A percentile compares a stretch with the other conserved stretches of the same genome.
Conservation (phyloP, 2,329 filamentous ascomycete species). For the Phoma sp. region DNA sequence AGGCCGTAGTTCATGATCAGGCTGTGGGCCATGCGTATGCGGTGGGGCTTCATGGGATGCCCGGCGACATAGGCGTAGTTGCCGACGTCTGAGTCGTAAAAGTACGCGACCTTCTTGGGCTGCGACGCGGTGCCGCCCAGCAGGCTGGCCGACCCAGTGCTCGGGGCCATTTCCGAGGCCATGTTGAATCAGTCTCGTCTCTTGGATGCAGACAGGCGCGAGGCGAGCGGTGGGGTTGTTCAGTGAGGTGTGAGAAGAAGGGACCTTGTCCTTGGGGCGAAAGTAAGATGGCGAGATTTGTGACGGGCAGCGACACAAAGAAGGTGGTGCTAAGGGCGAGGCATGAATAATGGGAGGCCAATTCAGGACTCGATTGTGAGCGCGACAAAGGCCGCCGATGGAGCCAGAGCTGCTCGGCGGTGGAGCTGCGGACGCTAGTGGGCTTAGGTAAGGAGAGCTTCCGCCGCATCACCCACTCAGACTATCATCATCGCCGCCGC, state of each 20-base stretch:
- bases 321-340: not conserved
- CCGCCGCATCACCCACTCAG: not conserved
- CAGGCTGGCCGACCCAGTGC: slow-evolving; percentile 16
- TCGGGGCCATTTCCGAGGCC: slow-evolving; percentile 24
- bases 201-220: too few species aligned
- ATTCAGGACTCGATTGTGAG: not conserved
- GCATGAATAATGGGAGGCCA: slow-evolving; percentile 1
- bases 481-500: not conserved
- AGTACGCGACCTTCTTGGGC: slow-evolving; percentile 88
- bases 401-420: slow-evolving; percentile 7
- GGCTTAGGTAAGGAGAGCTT: not conserved
- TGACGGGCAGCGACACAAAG: too few species aligned
- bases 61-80: slow-evolving; percentile 92
- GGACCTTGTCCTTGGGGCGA: too few species aligned
- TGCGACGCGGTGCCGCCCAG: slow-evolving; percentile 33
- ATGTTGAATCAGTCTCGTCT: slow-evolving; percentile 8
- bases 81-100: slow-evolving; percentile 97
- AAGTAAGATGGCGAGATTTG: too few species aligned
- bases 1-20: slow-evolving; percentile 75
- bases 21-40: slow-evolving; percentile 69
- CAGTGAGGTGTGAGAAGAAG: too few species aligned
- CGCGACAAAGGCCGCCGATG: slow-evolving; percentile 10
- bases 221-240: too few species aligned
- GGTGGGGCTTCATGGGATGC: slow-evolving; percentile 71
- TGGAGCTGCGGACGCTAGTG: not conserved